Evolutionary conservation across 2,329 filamentous ascomycete species (phyloP), one percentile per base, ranked within the genome.

Genomic region (Aspergillus sp.): DNA sequence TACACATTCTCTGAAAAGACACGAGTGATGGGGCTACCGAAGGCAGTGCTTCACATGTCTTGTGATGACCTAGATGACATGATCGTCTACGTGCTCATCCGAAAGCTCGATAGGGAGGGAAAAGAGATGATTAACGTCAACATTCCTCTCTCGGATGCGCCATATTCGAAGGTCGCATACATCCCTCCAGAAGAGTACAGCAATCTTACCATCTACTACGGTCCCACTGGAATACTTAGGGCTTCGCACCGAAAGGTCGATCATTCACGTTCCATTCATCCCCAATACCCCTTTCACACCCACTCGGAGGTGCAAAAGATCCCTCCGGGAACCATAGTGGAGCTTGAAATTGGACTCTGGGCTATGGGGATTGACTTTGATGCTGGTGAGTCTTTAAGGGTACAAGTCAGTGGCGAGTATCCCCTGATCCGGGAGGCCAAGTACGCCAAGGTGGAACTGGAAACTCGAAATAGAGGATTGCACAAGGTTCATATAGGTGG

Each of bases 31-130:
- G 81, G 80, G 4, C 66, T 78, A 1, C 73, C 80, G 13, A 81
- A 81, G 63, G 77, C 78, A 0, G 65, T 75, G 1, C 69, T 84
- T 1, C 80, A 79, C 69, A 77, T 82, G 68, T 80, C 78, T 0
- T 78, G 74, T 61, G 61, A 65, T 1, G 73, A 74, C 8, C 66
- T 69, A 13, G 72, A 82, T 60, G 81, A 82, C 60, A 73, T 83
- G 61, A 74, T 73, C 41, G 74, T 81, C 12, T 82, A 75, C 59
- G 73, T 80, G 6, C 72, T 77, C 2, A 53, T 83, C 2, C 72
- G 79, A 9, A 83, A 83, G 64, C 65, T 74, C 17, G 77, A 80
- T 58, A 72, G 68, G 28, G 57, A 76, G 5, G 79, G 81, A 2
- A 78, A 79, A 4, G 63, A 73, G 0, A 64, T 81, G 57, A 72